These are phyloP conservation scores for Aurinia saxatilis DNA, from an alignment of 345 rosid genomes.

Conservation along the genomic window DNA sequence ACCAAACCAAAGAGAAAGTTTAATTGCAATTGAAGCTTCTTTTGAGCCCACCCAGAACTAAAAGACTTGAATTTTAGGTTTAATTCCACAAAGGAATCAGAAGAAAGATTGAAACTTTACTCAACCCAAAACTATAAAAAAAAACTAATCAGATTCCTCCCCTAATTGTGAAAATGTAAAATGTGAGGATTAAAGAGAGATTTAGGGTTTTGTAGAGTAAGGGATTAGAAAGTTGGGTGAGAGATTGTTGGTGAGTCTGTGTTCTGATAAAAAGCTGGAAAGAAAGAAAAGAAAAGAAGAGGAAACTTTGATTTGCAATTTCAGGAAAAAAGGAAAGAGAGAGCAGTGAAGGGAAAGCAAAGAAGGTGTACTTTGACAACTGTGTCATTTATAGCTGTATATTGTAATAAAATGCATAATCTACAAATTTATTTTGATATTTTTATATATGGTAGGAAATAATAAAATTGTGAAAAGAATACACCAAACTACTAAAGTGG, in stretches of 20 bases:
- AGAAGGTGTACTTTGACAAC: constrained; percentile 20
- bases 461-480: no score
- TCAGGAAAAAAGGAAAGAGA: constrained; percentile 45
- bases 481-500: no score
- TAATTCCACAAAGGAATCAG: background rate
- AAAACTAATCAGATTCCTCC: no score
- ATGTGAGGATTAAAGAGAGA: background rate
- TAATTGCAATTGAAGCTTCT: constrained; percentile 26
- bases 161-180: background rate
- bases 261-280: constrained; percentile 42
- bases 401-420: background rate
- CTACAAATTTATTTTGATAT: no score
- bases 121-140: no score
- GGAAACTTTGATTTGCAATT: constrained; percentile 64
- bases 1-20: constrained; percentile 28
- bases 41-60: background rate
- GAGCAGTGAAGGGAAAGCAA: constrained; percentile 51
- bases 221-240: constrained; percentile 32
- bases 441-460: no score
- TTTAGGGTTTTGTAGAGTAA: background rate
- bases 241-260: constrained; percentile 54
- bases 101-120: constrained; percentile 29
- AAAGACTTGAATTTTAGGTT: background rate
- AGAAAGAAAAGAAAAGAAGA: constrained; percentile 56
- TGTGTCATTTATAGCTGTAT: constrained; percentile 40